Evolutionary conservation across 768 basidiomycete species (phyloP), one percentile per base, ranked within the genome.

Genomic region (Leccinum aurantiacum): DNA sequence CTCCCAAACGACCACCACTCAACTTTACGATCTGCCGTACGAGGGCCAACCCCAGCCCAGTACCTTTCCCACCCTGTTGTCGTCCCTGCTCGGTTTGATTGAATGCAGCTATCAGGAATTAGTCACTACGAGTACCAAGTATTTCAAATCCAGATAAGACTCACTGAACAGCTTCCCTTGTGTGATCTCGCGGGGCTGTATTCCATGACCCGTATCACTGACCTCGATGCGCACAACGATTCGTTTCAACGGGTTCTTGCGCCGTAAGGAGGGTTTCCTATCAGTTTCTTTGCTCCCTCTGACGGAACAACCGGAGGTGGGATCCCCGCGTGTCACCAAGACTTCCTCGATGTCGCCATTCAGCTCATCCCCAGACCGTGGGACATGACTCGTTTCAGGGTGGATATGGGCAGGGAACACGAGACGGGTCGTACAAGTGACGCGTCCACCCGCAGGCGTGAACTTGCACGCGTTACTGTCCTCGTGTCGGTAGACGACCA

Each of bases 181-280:
- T 1, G 80, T 78, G 75, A 93, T 86, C 70, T 93, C 92, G 66
- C 78, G 78, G 44, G 80, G 80, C 52, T 77, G 76, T 57, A 89
- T 83, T 4, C 88, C 88, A 47, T 77, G 82, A 5, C 84, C 88
- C 0, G 91, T 93, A 74, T 93, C 92, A 4, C 82, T 81, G 4
- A 95, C 84, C 69, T 94, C 92, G 29, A 94, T 89, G 58, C 93
- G 80, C n/a, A 95, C 89, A 54, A 91, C 87, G 60, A 91, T 89
- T 69, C 77, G 76, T 62, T 90, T 88, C 58, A 82, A 61, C 3
- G 78, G 63, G 41, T 5, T 27, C 27, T 64, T 64, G 54, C 3
- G 54, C n/a, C 57, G 50, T 27, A 46, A 2, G 4, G 27, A 44
- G 17, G 57, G 1, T 27, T 24, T n/a, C n/a, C 54, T 38, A 4